These are phyloP conservation scores for Flaveria bidentis DNA, from an alignment of 129 eudicot species.

Conservation along the genomic window DNA sequence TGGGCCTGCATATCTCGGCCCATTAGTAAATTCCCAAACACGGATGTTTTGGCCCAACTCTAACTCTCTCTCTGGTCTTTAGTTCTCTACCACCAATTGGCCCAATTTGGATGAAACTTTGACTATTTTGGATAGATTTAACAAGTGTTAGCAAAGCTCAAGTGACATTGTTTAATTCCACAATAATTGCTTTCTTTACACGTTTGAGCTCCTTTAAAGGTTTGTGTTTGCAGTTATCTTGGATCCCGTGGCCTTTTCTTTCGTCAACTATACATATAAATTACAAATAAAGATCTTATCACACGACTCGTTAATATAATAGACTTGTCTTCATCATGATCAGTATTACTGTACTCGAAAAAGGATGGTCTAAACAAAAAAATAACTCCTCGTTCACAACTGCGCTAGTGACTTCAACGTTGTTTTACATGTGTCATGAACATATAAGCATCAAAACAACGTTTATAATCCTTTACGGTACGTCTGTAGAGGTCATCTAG, in stretches of 20 bases:
- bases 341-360: conserved; percentile 27
- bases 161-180: conserved; percentile 34
- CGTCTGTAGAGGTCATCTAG: no score
- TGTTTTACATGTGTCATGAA: conserved; percentile 6
- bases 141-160: conserved; percentile 36
- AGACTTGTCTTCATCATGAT: background rate
- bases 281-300: no score
- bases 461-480: no score
- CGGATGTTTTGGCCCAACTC: no score
- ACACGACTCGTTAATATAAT: background rate
- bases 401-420: conserved; percentile 37
- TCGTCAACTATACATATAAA: conserved; percentile 1
- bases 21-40: no score
- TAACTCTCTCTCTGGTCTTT: no score
- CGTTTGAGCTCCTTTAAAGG: conserved; percentile 36
- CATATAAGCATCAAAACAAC: no score
- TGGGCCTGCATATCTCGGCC: no score
- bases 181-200: conserved; percentile 38
- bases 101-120: conserved; percentile 39
- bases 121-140: conserved; percentile 33
- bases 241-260: conserved; percentile 1
- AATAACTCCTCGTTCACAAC: conserved; percentile 31
- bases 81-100: conserved; percentile 19
- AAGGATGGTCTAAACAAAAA: conserved; percentile 20
- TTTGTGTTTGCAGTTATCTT: conserved; percentile 30